These are phyloP conservation scores for Eucalyptus cloeziana DNA, from an alignment of 345 rosid species.

Conservation along the genomic window DNA sequence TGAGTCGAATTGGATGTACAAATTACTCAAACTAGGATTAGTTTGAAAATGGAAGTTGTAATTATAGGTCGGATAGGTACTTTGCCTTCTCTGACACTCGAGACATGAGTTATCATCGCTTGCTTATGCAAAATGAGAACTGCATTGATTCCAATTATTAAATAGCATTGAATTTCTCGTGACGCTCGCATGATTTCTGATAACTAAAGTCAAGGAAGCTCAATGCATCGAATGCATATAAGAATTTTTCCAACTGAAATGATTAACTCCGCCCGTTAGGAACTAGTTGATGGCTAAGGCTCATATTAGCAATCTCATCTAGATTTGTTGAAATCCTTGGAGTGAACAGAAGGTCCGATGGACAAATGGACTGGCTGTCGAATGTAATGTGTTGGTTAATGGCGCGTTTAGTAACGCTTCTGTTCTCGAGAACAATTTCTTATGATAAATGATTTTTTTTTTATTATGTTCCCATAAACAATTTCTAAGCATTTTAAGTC, in stretches of 20 bases:
- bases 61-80: fast-evolving
- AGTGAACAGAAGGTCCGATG: background rate
- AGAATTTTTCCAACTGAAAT: background rate
- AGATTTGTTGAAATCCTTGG: background rate
- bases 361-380: background rate
- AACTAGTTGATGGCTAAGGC: background rate
- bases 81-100: background rate
- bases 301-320: background rate
- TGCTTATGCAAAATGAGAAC: background rate
- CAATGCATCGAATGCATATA: background rate
- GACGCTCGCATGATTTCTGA: fast-evolving
- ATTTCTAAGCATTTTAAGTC: no score
- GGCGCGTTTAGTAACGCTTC: no score
- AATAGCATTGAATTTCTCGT: background rate
- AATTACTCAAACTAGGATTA: background rate
- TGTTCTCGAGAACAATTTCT: no score
- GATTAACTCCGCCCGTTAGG: fast-evolving
- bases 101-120: background rate
- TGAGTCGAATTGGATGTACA: background rate
- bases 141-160: background rate
- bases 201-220: background rate
- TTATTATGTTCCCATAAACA: no score
- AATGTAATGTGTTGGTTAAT: background rate
- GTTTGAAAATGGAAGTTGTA: background rate
- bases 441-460: no score